Conservation (phyloP, 2,329 filamentous ascomycete genomes). For the Fragosphaeria purpurea region DNA sequence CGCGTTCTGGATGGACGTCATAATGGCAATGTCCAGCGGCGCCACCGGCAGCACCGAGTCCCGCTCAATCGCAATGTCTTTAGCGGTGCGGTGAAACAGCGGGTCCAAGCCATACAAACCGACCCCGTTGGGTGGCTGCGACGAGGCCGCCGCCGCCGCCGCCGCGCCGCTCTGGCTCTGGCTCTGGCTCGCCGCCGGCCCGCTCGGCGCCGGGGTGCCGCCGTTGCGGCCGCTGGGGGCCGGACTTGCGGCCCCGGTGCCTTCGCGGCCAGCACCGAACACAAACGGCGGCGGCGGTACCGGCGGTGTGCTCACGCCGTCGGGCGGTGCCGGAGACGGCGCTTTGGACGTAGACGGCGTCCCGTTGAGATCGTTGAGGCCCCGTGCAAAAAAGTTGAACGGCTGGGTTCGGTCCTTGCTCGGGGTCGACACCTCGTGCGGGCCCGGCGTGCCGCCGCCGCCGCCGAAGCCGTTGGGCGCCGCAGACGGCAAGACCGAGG, state of each 20-base stretch:
- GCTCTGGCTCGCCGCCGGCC: constrained; percentile 2
- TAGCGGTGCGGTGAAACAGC: constrained; percentile 36
- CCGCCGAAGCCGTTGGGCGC: constrained; percentile 32
- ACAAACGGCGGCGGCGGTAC: constrained; percentile 37
- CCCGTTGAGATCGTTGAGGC: constrained; percentile 44
- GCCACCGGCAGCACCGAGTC: constrained; percentile 75
- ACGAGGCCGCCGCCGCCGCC: neutral
- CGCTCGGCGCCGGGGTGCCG: constrained; percentile 31
- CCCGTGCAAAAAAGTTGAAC: constrained; percentile 58
- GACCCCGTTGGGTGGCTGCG: neutral
- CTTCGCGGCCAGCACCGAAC: constrained; percentile 41
- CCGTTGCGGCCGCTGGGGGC: constrained; percentile 43
- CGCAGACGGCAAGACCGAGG: constrained; percentile 39
- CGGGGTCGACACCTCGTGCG: constrained; percentile 43
- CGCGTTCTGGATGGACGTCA: constrained; percentile 80
- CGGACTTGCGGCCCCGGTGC: constrained; percentile 38
- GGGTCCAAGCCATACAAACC: constrained; percentile 7
- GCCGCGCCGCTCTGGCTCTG: neutral
- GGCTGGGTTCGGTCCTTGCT: constrained; percentile 55
- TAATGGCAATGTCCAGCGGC: constrained; percentile 78
- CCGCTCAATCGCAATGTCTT: constrained; percentile 54
- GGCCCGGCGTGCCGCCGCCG: neutral
- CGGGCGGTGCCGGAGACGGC: constrained; percentile 69
- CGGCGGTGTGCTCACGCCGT: constrained; percentile 59
- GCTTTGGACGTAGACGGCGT: constrained; percentile 81